Percentiles rank a stretch among this genome's conserved stretches.
Conservation (phyloP, 352 stramenopile genomes). For the Phytophthora pistaciae region DNA sequence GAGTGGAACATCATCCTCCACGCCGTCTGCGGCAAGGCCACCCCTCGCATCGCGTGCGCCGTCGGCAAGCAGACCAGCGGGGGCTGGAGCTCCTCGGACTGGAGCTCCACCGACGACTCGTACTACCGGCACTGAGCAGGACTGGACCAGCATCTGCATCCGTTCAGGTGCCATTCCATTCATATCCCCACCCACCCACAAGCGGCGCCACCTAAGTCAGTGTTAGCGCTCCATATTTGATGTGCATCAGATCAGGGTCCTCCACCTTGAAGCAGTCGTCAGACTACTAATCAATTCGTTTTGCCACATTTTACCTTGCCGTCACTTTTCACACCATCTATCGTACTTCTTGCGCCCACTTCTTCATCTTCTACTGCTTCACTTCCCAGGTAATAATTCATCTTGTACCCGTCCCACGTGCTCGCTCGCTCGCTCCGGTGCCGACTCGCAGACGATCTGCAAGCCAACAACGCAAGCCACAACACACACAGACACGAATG, state of each 20-base stretch:
- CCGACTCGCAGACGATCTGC: slow-evolving; percentile 9
- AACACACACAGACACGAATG: slow-evolving; percentile 16
- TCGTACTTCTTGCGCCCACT: neutral
- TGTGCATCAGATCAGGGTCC: slow-evolving; percentile 18
- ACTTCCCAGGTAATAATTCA: neutral
- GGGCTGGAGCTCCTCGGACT: slow-evolving; percentile 16
- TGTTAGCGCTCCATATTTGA: slow-evolving; percentile 17
- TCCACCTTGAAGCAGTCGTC: slow-evolving; percentile 13
- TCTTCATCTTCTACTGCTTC: neutral
- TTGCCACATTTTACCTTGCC: slow-evolving; percentile 22
- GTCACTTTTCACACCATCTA: slow-evolving; percentile 17
- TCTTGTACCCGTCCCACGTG: neutral
- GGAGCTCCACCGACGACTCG: slow-evolving; percentile 15
- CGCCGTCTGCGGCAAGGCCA: slow-evolving; percentile 43
- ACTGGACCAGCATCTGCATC: neutral
- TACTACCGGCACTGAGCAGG: slow-evolving; percentile 12
- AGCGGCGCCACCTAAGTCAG: slow-evolving; percentile 7
- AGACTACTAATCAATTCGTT: slow-evolving; percentile 23
- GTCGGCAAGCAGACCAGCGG: slow-evolving; percentile 35
- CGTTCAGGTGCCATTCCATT: neutral
- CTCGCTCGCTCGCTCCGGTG: neutral
- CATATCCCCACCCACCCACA: neutral
- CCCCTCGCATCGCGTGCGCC: slow-evolving; percentile 56
- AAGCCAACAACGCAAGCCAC: slow-evolving; percentile 4
- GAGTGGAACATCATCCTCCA: slow-evolving; percentile 68